Evolutionary conservation across 2,329 filamentous ascomycete genomes (phyloP).

Genomic region (Teratosphaeria zuluensis): DNA sequence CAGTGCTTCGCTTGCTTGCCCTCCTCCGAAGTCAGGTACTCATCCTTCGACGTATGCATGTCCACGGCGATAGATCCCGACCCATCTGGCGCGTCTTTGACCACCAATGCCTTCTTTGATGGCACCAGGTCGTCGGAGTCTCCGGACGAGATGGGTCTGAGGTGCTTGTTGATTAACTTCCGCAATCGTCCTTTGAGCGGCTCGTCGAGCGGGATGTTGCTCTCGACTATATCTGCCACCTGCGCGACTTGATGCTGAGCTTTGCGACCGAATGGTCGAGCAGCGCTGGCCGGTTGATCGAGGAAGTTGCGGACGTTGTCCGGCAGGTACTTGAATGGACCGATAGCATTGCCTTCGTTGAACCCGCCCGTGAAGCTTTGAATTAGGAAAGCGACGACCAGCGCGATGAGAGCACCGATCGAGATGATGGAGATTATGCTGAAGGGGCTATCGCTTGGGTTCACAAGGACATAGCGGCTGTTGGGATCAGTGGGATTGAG

Average conservation of each 20-base stretch:
- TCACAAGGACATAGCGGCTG: conserved; percentile 60
- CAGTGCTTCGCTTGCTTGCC: conserved; percentile 50
- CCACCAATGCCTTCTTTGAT: conserved; percentile 30
- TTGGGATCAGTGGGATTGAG: conserved; percentile 36
- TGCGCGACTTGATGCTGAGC: not conserved
- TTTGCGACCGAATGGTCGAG: not conserved
- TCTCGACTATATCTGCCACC: not conserved
- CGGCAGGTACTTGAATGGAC: conserved; percentile 48
- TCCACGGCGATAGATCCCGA: conserved; percentile 25
- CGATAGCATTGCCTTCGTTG: conserved; percentile 14
- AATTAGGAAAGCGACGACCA: conserved; percentile 55
- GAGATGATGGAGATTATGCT: conserved; percentile 47
- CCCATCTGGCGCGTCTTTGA: conserved; percentile 25
- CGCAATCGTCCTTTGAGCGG: conserved; percentile 2
- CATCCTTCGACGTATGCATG: conserved; percentile 28
- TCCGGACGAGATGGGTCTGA: not conserved
- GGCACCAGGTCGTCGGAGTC: not conserved
- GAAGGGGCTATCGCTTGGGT: conserved; percentile 42
- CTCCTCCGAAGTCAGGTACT: conserved; percentile 29
- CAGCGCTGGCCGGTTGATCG: conserved; percentile 11
- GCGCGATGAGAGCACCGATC: conserved; percentile 51
- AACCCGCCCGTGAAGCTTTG: conserved; percentile 47
- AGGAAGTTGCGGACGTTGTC: conserved; percentile 31
- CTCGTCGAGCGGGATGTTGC: not conserved
- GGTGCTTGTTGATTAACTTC: conserved; percentile 3